phyloP scores from a whole-genome alignment of 805 yeast species.

The Teunomyces panamensis region DNA sequence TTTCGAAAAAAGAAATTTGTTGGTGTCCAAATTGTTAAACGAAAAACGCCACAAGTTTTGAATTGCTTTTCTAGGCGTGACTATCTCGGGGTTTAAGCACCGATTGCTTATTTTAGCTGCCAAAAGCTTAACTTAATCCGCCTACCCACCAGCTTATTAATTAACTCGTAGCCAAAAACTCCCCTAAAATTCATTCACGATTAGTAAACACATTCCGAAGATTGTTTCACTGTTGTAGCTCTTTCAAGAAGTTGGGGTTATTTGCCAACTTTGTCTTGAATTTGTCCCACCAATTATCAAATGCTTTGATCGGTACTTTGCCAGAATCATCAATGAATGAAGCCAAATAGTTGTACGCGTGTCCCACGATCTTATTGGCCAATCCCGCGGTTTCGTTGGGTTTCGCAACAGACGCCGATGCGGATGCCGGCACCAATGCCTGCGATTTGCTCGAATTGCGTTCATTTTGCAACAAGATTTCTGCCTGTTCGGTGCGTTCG shows the following conservation, averaged over 20 bases:
- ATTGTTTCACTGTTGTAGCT: conserved; percentile 9
- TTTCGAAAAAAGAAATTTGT: not conserved
- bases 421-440: conserved; percentile 20
- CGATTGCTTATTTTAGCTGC: not conserved
- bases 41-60: not conserved
- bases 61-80: no score
- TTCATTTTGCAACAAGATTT: conserved; percentile 48
- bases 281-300: conserved; percentile 95
- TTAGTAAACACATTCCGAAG: not conserved
- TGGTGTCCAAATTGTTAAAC: not conserved
- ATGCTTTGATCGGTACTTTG: conserved; percentile 80
- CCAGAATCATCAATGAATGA: conserved; percentile 82
- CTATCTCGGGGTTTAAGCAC: no score
- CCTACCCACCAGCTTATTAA: not conserved
- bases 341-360: conserved; percentile 87
- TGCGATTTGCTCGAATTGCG: conserved; percentile 19
- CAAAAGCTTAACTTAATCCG: not conserved
- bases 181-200: no score
- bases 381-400: conserved; percentile 46
- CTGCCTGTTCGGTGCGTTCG: conserved; percentile 72
- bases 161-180: no score
- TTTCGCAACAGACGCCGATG: conserved; percentile 15
- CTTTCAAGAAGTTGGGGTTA: conserved; percentile 79
- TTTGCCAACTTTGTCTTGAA: conserved; percentile 71
- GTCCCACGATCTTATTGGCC: conserved; percentile 85